Conservation (phyloP, 179 eudicot species). For the Sideroxylon spinosum region DNA sequence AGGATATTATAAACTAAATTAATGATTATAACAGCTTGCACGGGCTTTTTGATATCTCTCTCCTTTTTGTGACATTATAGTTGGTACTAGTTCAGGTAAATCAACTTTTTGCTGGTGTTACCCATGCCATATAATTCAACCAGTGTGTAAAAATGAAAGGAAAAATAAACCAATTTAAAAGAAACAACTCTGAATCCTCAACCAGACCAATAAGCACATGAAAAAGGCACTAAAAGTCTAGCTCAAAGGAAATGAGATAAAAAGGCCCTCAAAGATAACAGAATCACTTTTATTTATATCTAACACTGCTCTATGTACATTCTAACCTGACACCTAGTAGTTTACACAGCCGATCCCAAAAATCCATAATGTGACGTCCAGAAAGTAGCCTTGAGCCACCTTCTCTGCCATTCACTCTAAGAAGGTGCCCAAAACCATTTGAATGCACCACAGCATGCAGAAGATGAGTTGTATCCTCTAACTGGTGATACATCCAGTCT, state of each 20-base stretch:
- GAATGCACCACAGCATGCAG: conserved; percentile 80
- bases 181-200: not conserved
- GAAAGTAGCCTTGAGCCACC: conserved; percentile 85
- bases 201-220: no score
- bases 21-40: no score
- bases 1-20: no score
- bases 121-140: no score
- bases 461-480: conserved; percentile 76
- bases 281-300: not conserved
- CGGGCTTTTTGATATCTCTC: no score
- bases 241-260: not conserved
- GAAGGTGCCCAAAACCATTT: conserved; percentile 92
- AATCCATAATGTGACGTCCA: conserved; percentile 80
- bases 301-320: conserved; percentile 19
- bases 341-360: conserved; percentile 88
- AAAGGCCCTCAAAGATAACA: not conserved
- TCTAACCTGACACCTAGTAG: conserved; percentile 89
- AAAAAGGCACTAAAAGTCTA: no score
- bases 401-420: conserved; percentile 86
- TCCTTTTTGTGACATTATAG: no score
- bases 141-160: not conserved
- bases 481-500: conserved; percentile 78
- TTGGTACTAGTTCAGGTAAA: no score
- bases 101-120: no score
- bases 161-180: not conserved